phyloP scores from a whole-genome alignment of 2,329 filamentous ascomycete species.

The Madurella mycetomatis region DNA sequence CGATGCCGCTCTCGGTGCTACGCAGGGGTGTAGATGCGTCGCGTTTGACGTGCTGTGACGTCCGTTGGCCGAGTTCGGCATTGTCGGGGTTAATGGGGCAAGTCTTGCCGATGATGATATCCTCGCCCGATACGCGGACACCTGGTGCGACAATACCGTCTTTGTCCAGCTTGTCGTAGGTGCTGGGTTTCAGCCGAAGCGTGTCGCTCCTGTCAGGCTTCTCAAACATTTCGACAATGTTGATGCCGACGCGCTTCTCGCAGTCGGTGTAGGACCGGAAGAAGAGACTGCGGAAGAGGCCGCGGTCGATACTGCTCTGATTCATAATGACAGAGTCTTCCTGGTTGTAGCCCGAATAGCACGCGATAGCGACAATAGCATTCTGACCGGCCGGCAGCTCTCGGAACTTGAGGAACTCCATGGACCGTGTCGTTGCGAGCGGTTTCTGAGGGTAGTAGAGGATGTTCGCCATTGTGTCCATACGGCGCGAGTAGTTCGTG shows the following conservation, averaged over 20 bases:
- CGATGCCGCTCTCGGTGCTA: slow-evolving; percentile 93
- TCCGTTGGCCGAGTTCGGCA: slow-evolving; percentile 89
- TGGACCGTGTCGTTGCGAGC: slow-evolving; percentile 88
- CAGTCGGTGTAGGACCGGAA: slow-evolving; percentile 97
- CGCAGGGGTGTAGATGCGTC: slow-evolving; percentile 93
- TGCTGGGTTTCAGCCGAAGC: slow-evolving; percentile 86
- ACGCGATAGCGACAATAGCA: slow-evolving; percentile 94
- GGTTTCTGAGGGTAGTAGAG: slow-evolving; percentile 99
- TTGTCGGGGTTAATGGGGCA: slow-evolving; percentile 89
- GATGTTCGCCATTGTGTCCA: slow-evolving; percentile 99
- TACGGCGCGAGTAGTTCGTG: slow-evolving; percentile 92
- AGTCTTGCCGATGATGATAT: slow-evolving; percentile 99
- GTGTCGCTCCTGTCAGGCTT: slow-evolving; percentile 88
- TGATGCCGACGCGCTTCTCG: slow-evolving; percentile 93
- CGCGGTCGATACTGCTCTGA: slow-evolving; percentile 96
- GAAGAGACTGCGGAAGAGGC: slow-evolving; percentile 94
- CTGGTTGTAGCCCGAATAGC: slow-evolving; percentile 98
- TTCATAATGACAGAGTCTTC: slow-evolving; percentile 99
- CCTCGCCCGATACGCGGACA: slow-evolving; percentile 90
- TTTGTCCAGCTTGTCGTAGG: slow-evolving; percentile 95
- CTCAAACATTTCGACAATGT: slow-evolving; percentile 89
- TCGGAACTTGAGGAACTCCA: slow-evolving; percentile 98
- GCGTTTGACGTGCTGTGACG: slow-evolving; percentile 83
- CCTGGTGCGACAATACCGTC: slow-evolving; percentile 94
- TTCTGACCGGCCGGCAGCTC: slow-evolving; percentile 96